Conservation (phyloP, 331 rosid genomes). For the Quercus phellos region DNA sequence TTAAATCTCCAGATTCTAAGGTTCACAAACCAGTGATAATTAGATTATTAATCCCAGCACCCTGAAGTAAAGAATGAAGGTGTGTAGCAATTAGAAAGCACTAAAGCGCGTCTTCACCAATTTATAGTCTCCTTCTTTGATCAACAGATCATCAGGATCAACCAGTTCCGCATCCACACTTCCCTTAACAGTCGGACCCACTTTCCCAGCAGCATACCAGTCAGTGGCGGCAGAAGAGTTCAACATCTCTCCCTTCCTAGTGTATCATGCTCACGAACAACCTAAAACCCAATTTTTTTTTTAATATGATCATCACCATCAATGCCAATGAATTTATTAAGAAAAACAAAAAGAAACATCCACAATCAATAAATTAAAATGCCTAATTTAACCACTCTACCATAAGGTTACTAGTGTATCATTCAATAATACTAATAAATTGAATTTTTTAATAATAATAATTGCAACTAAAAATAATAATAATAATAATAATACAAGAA, state of each 20-base stretch:
- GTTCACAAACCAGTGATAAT: slow-evolving; percentile 59
- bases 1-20: background rate
- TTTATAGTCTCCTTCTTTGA: slow-evolving; percentile 76
- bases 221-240: slow-evolving; percentile 61
- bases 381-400: background rate
- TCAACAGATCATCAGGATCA: slow-evolving; percentile 49
- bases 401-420: no score
- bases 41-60: slow-evolving; percentile 53
- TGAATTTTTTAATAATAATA: no score
- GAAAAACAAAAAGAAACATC: background rate
- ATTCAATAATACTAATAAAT: no score
- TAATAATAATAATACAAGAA: background rate
- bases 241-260: slow-evolving; percentile 74
- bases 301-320: background rate
- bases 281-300: slow-evolving; percentile 26
- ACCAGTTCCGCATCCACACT: slow-evolving; percentile 64
- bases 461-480: no score
- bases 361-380: background rate
- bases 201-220: slow-evolving; percentile 38
- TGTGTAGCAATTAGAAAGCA: slow-evolving; percentile 74
- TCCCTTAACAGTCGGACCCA: slow-evolving; percentile 59
- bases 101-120: slow-evolving; percentile 86
- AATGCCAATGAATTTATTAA: no score
- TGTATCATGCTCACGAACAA: slow-evolving; percentile 79
- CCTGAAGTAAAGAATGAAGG: slow-evolving; percentile 68